phyloP scores from a whole-genome alignment of 2,329 filamentous ascomycete genomes.

The Coleophoma cylindrospora region DNA sequence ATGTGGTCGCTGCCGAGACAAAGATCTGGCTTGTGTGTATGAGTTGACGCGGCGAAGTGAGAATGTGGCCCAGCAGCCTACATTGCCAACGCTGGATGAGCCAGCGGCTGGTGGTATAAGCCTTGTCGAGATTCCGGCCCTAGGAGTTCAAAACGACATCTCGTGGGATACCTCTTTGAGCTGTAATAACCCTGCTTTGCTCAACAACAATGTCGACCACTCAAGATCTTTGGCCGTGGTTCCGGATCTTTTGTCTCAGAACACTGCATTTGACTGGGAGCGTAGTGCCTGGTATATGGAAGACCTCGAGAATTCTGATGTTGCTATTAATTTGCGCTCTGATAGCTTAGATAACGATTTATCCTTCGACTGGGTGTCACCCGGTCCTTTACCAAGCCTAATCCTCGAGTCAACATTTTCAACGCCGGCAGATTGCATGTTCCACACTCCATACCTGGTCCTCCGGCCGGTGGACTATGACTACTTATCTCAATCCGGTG shows the following conservation, averaged over 20 bases:
- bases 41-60: constrained; percentile 9
- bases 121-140: constrained; percentile 4
- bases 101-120: constrained; percentile 7
- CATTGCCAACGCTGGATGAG: constrained; percentile 4
- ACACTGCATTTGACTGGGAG: constrained; percentile 6
- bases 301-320: constrained; percentile 9
- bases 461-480: constrained; percentile 9
- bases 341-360: neutral
- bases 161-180: constrained; percentile 2
- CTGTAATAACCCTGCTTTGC: constrained; percentile 2
- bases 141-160: constrained; percentile 3
- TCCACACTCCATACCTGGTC: constrained; percentile 13
- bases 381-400: constrained; percentile 9
- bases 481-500: neutral
- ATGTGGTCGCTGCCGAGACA: constrained; percentile 10
- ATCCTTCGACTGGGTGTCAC: constrained; percentile 7
- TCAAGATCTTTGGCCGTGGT: constrained; percentile 1
- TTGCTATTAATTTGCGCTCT: no score
- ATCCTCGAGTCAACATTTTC: constrained; percentile 10
- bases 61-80: constrained; percentile 7
- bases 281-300: constrained; percentile 10
- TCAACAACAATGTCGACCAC: constrained; percentile 5
- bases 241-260: constrained; percentile 7
- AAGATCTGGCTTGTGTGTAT: constrained; percentile 7
- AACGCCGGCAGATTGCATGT: constrained; percentile 13